Conservation (phyloP, 176 grass and related monocot species). For the Oryza nivara region DNA sequence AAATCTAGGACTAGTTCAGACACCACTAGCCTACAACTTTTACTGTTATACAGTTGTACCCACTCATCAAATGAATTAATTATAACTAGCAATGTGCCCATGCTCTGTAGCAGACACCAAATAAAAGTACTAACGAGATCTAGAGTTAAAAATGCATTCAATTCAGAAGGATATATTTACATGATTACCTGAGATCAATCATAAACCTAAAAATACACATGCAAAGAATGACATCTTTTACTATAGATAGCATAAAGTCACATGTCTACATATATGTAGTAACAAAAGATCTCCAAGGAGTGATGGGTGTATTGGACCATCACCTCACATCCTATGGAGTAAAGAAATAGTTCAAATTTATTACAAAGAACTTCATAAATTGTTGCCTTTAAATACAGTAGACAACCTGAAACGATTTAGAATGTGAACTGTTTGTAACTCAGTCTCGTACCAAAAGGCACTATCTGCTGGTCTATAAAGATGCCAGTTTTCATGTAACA, state of each 20-base stretch:
- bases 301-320: neutral
- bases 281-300: neutral
- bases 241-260: neutral
- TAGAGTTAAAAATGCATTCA: too few species aligned
- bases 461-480: neutral
- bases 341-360: neutral
- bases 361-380: neutral
- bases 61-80: conserved; percentile 11
- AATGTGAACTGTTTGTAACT: neutral
- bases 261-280: too few species aligned
- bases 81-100: neutral
- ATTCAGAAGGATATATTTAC: neutral
- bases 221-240: neutral
- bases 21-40: conserved; percentile 1
- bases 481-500: conserved; percentile 4
- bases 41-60: neutral
- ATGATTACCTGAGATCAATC: neutral
- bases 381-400: neutral
- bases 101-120: too few species aligned
- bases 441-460: neutral
- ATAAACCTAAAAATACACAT: neutral
- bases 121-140: too few species aligned
- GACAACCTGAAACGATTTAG: neutral
- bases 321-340: neutral
- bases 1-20: neutral